Evolutionary conservation across 768 basidiomycete genomes (phyloP).

Genomic region (Artomyces pyxidatus): DNA sequence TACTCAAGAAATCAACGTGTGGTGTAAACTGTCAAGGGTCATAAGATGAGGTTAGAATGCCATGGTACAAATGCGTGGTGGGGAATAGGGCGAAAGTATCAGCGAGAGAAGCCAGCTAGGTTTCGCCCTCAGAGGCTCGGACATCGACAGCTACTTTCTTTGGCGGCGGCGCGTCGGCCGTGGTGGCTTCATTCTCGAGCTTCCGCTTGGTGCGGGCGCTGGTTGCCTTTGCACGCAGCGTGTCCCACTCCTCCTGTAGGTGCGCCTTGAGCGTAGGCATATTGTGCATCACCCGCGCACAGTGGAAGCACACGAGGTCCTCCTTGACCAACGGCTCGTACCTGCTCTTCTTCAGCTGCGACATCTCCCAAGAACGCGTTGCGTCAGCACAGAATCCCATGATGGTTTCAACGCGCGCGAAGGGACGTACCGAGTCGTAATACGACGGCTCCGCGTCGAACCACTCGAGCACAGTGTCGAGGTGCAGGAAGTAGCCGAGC

Average conservation of each 20-base stretch:
- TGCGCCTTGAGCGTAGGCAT: slow-evolving; percentile 73
- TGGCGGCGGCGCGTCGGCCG: background rate
- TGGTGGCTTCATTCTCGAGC: background rate
- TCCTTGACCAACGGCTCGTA: slow-evolving; percentile 67
- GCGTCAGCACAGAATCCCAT: too few species aligned
- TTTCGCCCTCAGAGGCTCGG: too few species aligned
- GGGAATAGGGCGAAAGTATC: too few species aligned
- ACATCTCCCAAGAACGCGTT: too few species aligned
- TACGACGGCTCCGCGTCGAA: slow-evolving; percentile 58
- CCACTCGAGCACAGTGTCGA: slow-evolving; percentile 77
- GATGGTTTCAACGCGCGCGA: background rate
- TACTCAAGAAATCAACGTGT: too few species aligned
- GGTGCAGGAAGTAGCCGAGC: slow-evolving; percentile 72
- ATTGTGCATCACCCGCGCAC: slow-evolving; percentile 52
- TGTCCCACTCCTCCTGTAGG: slow-evolving; percentile 65
- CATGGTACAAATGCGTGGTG: too few species aligned
- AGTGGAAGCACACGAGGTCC: slow-evolving; percentile 61
- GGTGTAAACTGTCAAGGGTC: too few species aligned
- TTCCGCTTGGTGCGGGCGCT: slow-evolving; percentile 8
- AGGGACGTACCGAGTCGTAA: slow-evolving; percentile 38
- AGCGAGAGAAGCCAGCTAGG: too few species aligned
- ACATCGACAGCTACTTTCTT: background rate
- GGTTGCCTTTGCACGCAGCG: slow-evolving; percentile 2
- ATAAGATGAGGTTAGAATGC: too few species aligned
- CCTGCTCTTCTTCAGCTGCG: slow-evolving; percentile 37